Evolutionary conservation across 139 green algal genomes (phyloP).

Genomic region (Gonium pectorale): DNA sequence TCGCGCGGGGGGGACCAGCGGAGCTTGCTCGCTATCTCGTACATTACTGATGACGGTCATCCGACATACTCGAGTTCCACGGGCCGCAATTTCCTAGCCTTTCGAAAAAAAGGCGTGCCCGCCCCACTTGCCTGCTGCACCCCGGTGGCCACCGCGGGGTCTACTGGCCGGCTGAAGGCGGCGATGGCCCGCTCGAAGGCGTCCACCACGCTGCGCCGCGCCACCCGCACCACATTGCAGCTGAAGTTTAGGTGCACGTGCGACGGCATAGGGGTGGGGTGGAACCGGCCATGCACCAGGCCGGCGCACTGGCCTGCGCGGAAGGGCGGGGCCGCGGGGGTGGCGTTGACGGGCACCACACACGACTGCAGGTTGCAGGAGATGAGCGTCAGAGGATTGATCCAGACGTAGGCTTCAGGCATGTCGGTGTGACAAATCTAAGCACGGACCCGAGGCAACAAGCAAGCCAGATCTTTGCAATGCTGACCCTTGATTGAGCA

Average conservation of each 20-base stretch:
- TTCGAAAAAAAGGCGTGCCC: no score
- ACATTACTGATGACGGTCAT: no score
- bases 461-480: no score
- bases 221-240: constrained; percentile 66
- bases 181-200: constrained; percentile 65
- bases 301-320: constrained; percentile 57
- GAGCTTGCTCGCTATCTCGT: no score
- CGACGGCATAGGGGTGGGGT: constrained; percentile 55
- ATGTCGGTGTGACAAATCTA: no score
- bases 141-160: constrained; percentile 53
- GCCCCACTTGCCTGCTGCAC: constrained; percentile 62
- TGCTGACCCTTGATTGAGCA: neutral
- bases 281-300: constrained; percentile 44
- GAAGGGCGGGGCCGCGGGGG: neutral
- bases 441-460: no score
- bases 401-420: no score
- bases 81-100: no score
- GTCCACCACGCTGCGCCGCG: constrained; percentile 49
- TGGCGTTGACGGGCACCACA: no score
- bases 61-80: no score
- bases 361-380: neutral
- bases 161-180: constrained; percentile 65
- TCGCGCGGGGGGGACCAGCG: no score
- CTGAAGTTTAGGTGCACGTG: constrained; percentile 79
- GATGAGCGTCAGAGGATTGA: neutral